Evolutionary conservation across 2,329 filamentous ascomycete genomes (phyloP), one percentile per base, ranked within the genome.

Genomic region (Dendryphion nanum): DNA sequence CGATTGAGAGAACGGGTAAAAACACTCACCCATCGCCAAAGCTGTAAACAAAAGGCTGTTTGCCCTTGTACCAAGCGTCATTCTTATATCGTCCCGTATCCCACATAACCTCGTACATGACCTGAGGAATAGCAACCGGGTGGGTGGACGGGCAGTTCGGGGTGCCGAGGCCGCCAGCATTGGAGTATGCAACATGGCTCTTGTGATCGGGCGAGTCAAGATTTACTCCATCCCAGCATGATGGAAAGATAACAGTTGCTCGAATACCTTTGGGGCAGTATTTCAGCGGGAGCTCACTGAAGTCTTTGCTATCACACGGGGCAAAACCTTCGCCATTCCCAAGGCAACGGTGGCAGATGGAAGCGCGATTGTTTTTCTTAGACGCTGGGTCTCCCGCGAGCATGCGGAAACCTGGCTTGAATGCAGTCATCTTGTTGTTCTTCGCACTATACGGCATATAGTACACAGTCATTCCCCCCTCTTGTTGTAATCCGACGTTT

Each of bases 181-280:
- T 63, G 26, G 83, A 82, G 60, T 77, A 87, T 15, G 70, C 52
- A 73, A 83, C 83, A 71, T 86, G 86, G 48, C 74, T 73, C 61
- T 74, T 69, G 68, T 82, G 78, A 59, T 82, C 72, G 0, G 55
- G 38, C 10, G 72, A 73, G 50, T 78, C 75, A 4, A 70, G 37
- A 53, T 74, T 63, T 38, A 67, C 63, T 26, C 82, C 83, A 65
- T 87, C 77, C 75, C 85, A 86, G 73, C 83, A 87, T 4, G 81
- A 85, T 2, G 83, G 83, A 68, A 87, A 85, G 69, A 85, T 83
- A 24, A 86, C 66, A 44, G 86, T 82, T 38, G 77, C 74, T 29
- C 83, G 78, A 33, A 86, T 83, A 37, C 91, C 91, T 53, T 91
- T 78, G 12, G 71, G 69, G 68, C 91, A 96, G 64, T 89, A 81